Percentiles rank a stretch among this genome's conserved stretches.
Conservation (phyloP, 345 rosid genomes). For the Salix suchowensis region DNA sequence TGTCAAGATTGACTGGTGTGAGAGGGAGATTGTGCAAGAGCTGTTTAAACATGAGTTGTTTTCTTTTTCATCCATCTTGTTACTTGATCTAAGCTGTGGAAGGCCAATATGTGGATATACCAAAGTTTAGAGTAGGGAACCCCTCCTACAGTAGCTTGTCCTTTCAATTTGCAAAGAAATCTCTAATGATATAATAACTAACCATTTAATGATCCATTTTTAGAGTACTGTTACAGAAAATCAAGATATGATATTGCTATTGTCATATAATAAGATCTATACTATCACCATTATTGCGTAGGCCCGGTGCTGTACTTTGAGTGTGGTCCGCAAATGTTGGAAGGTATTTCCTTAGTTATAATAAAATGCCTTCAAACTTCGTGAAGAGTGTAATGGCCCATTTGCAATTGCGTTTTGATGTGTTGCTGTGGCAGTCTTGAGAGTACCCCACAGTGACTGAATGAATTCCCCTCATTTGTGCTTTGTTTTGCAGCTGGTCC, state of each 20-base stretch:
- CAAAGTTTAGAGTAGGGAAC: constrained; percentile 21
- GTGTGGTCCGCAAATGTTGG: constrained; percentile 24
- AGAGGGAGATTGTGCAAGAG: constrained; percentile 1
- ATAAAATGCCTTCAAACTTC: background rate
- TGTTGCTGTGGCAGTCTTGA: constrained; percentile 4
- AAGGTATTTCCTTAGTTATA: constrained; percentile 7
- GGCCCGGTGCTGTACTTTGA: constrained; percentile 5
- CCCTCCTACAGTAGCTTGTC: constrained; percentile 23
- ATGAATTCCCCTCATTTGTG: constrained; percentile 8
- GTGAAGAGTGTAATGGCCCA: background rate
- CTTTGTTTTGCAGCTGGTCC: constrained; percentile 55
- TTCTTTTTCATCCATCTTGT: constrained; percentile 7
- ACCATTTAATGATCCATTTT: constrained; percentile 8
- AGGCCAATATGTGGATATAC: constrained; percentile 4
- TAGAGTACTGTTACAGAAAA: constrained; percentile 3
- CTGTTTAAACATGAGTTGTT: background rate
- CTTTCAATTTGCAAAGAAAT: constrained; percentile 10
- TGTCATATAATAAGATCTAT: constrained; percentile 7
- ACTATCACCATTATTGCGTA: constrained; percentile 3
- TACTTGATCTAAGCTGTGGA: constrained; percentile 9
- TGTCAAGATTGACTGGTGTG: constrained; percentile 15
- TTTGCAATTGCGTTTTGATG: background rate
- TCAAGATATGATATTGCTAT: constrained; percentile 5
- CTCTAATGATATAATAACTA: constrained; percentile 10
- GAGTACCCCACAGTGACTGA: constrained; percentile 2